Evolutionary conservation across 148 eudicot genomes (phyloP).

Genomic region (Chenopodium album): DNA sequence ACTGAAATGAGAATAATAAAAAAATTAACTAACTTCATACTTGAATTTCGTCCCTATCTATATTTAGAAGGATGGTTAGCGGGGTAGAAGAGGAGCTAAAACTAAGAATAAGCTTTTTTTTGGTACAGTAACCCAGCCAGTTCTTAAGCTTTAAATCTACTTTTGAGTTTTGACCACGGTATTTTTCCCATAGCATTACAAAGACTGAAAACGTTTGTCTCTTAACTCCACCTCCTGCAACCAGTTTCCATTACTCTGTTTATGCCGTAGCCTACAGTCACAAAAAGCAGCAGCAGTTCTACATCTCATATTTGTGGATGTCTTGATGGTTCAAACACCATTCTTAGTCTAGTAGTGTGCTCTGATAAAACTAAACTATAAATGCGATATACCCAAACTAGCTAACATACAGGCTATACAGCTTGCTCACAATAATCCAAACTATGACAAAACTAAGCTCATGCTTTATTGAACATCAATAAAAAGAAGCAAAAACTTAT

Average conservation of each 20-base stretch:
- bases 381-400: neutral
- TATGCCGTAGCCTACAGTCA: neutral
- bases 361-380: neutral
- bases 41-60: neutral
- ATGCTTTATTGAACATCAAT: neutral
- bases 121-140: neutral
- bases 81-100: neutral
- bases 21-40: neutral
- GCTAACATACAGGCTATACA: neutral
- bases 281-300: neutral
- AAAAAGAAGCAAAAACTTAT: neutral
- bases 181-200: no score
- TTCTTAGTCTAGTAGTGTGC: neutral
- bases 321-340: neutral
- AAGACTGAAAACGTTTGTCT: neutral
- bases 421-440: neutral
- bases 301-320: neutral
- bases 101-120: neutral
- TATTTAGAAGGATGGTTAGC: neutral
- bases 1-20: neutral
- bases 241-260: neutral
- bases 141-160: neutral
- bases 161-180: neutral
- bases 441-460: neutral
- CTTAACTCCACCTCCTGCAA: neutral